Conservation (phyloP, 1,139 yeast genomes). For the Debaryomyces fabryi region DNA sequence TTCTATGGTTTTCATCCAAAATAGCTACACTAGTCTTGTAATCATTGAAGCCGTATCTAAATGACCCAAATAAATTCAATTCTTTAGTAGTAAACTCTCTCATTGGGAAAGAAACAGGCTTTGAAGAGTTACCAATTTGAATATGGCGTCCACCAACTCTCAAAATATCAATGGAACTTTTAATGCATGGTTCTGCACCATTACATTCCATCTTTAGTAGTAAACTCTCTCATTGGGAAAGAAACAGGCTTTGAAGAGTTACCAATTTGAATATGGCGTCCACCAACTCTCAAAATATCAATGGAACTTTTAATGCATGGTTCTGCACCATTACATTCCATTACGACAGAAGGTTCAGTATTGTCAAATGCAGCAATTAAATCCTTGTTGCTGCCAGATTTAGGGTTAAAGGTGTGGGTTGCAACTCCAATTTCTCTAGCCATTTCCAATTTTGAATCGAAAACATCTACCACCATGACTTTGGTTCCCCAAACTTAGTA, state of each 20-base stretch:
- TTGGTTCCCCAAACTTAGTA: conserved; percentile 74
- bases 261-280: conserved; percentile 74
- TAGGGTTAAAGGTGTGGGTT: conserved; percentile 62
- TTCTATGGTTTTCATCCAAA: conserved; percentile 58
- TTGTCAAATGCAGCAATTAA: conserved; percentile 46
- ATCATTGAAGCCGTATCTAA: conserved; percentile 81
- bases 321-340: conserved; percentile 77
- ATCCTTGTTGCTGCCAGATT: conserved; percentile 34
- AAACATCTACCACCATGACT: conserved; percentile 65
- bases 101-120: conserved; percentile 71
- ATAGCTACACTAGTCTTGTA: conserved; percentile 74
- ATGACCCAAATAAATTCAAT: conserved; percentile 69
- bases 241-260: too few relatives aligned
- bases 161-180: conserved; percentile 60
- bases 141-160: conserved; percentile 67
- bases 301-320: conserved; percentile 69
- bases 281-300: conserved; percentile 59
- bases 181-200: conserved; percentile 72
- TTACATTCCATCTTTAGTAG: conserved; percentile 78
- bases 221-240: too few relatives aligned
- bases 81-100: conserved; percentile 73
- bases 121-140: conserved; percentile 82
- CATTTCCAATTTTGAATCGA: conserved; percentile 59
- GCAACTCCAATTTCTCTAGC: conserved; percentile 62
- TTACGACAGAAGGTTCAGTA: conserved; percentile 56